Conservation (phyloP, 2,329 filamentous ascomycete genomes). For the Ceratocystis destructans region DNA sequence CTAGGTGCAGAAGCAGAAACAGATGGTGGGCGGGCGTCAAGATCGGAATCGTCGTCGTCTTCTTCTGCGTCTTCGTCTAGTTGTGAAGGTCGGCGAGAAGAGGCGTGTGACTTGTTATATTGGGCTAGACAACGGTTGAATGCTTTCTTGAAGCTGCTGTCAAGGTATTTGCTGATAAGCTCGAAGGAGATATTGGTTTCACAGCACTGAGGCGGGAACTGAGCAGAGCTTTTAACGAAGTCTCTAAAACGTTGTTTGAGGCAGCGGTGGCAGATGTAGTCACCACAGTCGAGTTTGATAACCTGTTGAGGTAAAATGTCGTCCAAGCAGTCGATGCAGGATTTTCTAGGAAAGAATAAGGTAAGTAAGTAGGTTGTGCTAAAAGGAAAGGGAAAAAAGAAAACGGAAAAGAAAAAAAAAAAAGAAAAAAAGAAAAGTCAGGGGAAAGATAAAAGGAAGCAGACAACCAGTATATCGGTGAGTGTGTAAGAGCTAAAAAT, state of each 20-base stretch:
- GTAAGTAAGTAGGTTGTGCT: conserved; percentile 5
- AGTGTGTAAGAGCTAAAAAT: conserved; percentile 6
- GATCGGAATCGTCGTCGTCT: conserved; percentile 9
- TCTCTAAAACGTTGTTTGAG: conserved; percentile 60
- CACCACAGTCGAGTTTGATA: conserved; percentile 61
- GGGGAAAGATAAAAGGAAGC: conserved; percentile 3
- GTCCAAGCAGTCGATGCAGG: conserved; percentile 61
- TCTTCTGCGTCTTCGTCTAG: conserved; percentile 10
- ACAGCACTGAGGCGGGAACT: conserved; percentile 80
- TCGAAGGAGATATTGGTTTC: conserved; percentile 56
- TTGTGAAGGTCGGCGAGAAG: conserved; percentile 9
- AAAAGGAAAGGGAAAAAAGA: conserved; percentile 4
- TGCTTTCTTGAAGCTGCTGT: conserved; percentile 55
- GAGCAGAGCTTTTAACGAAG: conserved; percentile 60
- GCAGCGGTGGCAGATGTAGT: conserved; percentile 69
- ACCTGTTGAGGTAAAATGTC: conserved; percentile 50
- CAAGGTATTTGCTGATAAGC: conserved; percentile 63
- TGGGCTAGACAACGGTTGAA: conserved; percentile 77
- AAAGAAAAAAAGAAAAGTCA: not conserved
- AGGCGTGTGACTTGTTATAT: conserved; percentile 33
- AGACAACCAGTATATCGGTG: not conserved
- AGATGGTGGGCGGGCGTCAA: not conserved
- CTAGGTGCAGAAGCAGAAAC: not conserved
- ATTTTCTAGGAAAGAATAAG: conserved; percentile 36
- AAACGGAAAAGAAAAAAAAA: not conserved